Evolutionary conservation across 2,329 filamentous ascomycete species (phyloP), one percentile per base, ranked within the genome.

Genomic region (Cercospora nicotianae): DNA sequence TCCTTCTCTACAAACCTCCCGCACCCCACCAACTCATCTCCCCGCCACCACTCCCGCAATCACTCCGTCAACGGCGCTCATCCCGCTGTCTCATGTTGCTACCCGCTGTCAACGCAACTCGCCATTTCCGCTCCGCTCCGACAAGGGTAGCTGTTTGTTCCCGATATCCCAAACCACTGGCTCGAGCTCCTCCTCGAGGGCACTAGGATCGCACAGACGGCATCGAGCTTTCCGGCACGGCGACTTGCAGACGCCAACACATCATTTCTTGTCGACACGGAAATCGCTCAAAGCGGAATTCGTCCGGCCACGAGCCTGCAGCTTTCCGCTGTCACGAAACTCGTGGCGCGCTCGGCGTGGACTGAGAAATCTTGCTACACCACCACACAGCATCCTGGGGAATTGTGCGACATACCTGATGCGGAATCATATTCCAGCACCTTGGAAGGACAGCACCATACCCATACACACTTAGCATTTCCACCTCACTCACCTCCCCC

Each of bases 81-180:
- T 48, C n/a, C 59, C 59, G 36, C 31, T 1, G 48, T 45, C 62
- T 51, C 62, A 64, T 64, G 62, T 20, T 64, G 6, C 33, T 65
- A 60, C 42, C 63, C 63, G 63, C 63, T 65, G 63, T 65, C 63
- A 65, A 65, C 16, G 63, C 51, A 36, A 3, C 28, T 63, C 23
- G 60, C 60, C 60, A 63, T 48, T 16, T 48, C 30, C 62, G 28
- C 62, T 36, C 31, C 48, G 20, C 62, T 26, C 3, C n/a, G 1
- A 18, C 59, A 26, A 4, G 59, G 59, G 59, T 61, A 63, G 61
- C 55, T 60, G 53, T 65, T 12, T 65, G 36, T 33, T 60, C 12
- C 63, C 62, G 62, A 26, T 42, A 33, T 13, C 10, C 51, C 31
- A 16, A 63, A 63, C 60, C 39, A 53, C 42, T 26, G 60, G 60